Conservation (phyloP, 2,329 filamentous ascomycete species). For the Pseudogymnoascus sp. region DNA sequence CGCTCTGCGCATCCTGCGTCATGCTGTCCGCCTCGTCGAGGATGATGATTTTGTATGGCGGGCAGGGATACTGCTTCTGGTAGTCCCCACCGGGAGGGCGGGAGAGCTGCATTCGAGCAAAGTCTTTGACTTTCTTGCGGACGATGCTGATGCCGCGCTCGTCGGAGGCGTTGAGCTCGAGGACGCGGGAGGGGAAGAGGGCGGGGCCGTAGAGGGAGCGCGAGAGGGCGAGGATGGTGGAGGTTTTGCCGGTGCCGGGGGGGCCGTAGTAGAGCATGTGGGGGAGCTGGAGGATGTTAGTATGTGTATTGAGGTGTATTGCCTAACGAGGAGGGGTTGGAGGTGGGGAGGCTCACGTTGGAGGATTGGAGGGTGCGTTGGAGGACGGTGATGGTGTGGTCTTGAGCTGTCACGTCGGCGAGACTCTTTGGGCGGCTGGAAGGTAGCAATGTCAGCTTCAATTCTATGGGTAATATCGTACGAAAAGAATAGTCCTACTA, state of each 20-base stretch:
- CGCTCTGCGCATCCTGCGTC: conserved; percentile 96
- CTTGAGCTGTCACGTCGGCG: conserved; percentile 91
- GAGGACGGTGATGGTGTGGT: conserved; percentile 90
- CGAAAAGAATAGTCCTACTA: conserved; percentile 53
- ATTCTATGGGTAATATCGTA: not conserved
- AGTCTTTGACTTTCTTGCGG: conserved; percentile 95
- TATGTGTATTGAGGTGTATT: not conserved
- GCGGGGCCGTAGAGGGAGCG: conserved; percentile 97
- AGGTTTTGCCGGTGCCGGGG: conserved; percentile 95
- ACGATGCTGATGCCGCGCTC: conserved; percentile 97
- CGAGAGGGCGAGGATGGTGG: conserved; percentile 90
- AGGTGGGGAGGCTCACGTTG: conserved; percentile 50
- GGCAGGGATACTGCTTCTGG: conserved; percentile 73
- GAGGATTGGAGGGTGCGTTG: conserved; percentile 89
- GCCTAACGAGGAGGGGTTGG: not conserved
- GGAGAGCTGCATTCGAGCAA: conserved; percentile 88
- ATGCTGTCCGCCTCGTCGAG: conserved; percentile 97
- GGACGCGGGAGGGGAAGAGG: conserved; percentile 85
- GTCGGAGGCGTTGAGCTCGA: conserved; percentile 98
- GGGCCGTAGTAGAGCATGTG: conserved; percentile 99
- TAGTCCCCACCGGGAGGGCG: conserved; percentile 52
- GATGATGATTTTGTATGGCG: conserved; percentile 98
- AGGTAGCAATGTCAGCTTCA: conserved; percentile 26
- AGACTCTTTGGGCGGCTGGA: conserved; percentile 83
- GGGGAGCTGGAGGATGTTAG: conserved; percentile 55